A percentile compares a stretch with the other conserved stretches of the same genome.
Evolutionary conservation across 768 basidiomycete species (phyloP).

Genomic region (Lepiota venenata): DNA sequence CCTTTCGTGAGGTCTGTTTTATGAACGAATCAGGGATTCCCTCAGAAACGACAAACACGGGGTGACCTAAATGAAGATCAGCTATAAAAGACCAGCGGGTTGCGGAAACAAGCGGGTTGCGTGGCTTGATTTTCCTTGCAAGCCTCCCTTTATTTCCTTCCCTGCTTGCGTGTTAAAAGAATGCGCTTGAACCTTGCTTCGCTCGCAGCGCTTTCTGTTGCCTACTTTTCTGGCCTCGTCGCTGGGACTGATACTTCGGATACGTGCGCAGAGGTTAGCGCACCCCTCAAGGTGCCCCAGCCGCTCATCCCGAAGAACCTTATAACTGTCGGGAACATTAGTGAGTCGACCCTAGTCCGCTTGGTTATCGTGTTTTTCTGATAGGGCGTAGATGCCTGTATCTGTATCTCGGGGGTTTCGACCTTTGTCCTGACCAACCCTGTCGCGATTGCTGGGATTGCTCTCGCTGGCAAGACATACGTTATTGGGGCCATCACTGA

Average conservation of each 20-base stretch:
- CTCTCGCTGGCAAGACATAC: constrained; percentile 24
- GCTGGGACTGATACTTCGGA: constrained; percentile 19
- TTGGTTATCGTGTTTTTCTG: not conserved
- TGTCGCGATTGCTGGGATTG: constrained; percentile 25
- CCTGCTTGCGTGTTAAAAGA: constrained; percentile 4
- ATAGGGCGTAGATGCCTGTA: constrained; percentile 31
- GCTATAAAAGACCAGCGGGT: no score
- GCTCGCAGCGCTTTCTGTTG: not conserved
- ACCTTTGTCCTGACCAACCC: constrained; percentile 29
- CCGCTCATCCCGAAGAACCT: constrained; percentile 16
- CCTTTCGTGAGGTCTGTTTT: no score
- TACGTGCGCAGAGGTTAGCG: constrained; percentile 35
- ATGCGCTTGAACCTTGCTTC: constrained; percentile 9
- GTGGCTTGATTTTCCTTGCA: no score
- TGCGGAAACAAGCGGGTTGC: no score
- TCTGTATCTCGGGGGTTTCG: constrained; percentile 39
- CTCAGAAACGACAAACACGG: no score
- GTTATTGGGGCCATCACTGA: constrained; percentile 28
- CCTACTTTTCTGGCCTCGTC: not conserved
- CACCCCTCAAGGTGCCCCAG: constrained; percentile 25
- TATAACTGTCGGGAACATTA: constrained; percentile 28
- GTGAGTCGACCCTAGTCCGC: constrained; percentile 14
- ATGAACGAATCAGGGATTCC: no score
- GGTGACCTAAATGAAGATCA: no score
- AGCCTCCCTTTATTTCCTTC: no score